Conservation (phyloP, 345 rosid species). For the Syzygium jambos region DNA sequence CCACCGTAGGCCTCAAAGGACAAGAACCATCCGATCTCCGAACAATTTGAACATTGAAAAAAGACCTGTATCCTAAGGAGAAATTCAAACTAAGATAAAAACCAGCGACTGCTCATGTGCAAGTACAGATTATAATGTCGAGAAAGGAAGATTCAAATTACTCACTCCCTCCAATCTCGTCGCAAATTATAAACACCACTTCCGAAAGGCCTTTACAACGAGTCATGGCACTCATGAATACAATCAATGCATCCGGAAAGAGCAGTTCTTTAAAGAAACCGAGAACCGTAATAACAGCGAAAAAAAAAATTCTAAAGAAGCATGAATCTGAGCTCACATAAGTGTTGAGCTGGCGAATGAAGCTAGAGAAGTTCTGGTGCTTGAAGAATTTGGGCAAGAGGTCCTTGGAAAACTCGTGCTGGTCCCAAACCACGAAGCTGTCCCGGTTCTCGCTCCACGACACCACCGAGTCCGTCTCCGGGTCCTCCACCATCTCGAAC, state of each 20-base stretch:
- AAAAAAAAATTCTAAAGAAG: not conserved
- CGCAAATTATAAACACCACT: too few relatives aligned
- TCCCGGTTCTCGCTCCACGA: conserved; percentile 37
- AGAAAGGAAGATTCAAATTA: not conserved
- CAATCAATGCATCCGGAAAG: not conserved
- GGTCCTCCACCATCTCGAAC: conserved; percentile 51
- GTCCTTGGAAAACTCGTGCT: conserved; percentile 24
- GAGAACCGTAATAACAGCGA: not conserved
- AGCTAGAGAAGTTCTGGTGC: conserved; percentile 72
- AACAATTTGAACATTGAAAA: not conserved
- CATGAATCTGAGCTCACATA: conserved; percentile 26
- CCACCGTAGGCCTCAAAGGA: not conserved
- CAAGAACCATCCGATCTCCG: not conserved
- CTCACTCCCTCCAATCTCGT: not conserved
- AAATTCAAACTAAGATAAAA: not conserved
- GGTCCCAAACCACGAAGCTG: conserved; percentile 60
- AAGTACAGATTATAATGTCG: not conserved
- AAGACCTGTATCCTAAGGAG: not conserved
- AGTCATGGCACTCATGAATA: not conserved
- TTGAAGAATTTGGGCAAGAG: conserved; percentile 61
- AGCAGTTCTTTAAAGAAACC: not conserved
- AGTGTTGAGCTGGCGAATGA: conserved; percentile 64
- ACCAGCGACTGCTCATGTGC: not conserved
- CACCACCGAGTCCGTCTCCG: conserved; percentile 33
- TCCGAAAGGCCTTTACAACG: not conserved